Base-by-base conservation (phyloP, 805 yeast species). In the Suhomyces sp. region DNA sequence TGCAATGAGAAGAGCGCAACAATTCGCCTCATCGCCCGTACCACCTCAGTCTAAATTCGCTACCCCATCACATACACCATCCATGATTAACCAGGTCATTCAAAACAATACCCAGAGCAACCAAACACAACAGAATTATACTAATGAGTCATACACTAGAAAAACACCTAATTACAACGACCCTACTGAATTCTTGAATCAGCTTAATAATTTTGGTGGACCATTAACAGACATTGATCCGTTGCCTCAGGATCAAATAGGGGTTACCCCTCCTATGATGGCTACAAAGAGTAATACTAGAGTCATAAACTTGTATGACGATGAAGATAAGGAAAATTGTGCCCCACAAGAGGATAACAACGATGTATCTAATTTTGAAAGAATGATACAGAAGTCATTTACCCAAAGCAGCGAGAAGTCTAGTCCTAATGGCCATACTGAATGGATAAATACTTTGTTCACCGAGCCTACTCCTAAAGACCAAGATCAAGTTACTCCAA, bases 221-320 rank as follows among this genome's bases (percentile, higher is more conserved):
- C 75, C 75, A 4, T 53, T 68, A 35, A 69, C 75, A 10, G 75
- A 69, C 40, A 66, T 69, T 9, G 75, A 69, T 42, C 65, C 67
- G 1, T 44, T 68, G 25, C 72, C 72, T 5, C 63, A 58, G 25
- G 63, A 53, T 21, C 61, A 25, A 51, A 52, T 46, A 32, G 67
- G 65, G 4, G 49, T 51, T 4, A 66, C 71, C 5, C 74, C 70
- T 33, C 72, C 71, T 42, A 70, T 60, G 74, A 63, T 64, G 56
- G 81, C 81, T n/a, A 72, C 74, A 4, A 76, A 76, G 47, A 55
- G 72, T 26, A 76, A 74, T 45, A 76, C 81, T 3, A 63, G 79
- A 25, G 66, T 76, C 15, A 75, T 76, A 29, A 74, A 72, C 40
- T 42, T 76, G n/a, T 74, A 70, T 38, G 76, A 68, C 22, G 63